These are phyloP conservation scores for Tricholoma flavovirens DNA, from an alignment of 768 basidiomycete genomes.

Conservation along the genomic window DNA sequence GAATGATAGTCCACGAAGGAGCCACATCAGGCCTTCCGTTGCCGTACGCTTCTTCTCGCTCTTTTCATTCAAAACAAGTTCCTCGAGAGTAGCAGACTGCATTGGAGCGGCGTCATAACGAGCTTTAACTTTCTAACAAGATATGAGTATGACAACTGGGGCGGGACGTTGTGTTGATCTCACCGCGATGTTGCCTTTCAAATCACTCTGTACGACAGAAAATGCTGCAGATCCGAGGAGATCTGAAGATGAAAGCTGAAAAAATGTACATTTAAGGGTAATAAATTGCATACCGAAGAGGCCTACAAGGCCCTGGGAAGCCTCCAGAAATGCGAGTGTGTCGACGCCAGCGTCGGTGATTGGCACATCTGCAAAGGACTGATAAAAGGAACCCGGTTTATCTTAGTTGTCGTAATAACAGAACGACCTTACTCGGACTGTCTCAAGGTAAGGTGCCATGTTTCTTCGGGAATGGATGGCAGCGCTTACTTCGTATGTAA, in stretches of 20 bases:
- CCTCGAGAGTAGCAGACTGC: conserved; percentile 74
- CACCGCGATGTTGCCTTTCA: conserved; percentile 90
- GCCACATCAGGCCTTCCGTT: conserved; percentile 92
- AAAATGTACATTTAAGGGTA: not conserved
- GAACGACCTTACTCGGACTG: conserved; percentile 47
- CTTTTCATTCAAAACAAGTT: conserved; percentile 79
- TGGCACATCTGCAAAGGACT: conserved; percentile 95
- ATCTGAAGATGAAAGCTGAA: conserved; percentile 40
- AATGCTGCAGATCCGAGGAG: conserved; percentile 85
- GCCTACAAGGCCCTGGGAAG: conserved; percentile 80
- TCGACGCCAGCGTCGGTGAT: conserved; percentile 84
- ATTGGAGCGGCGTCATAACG: conserved; percentile 65
- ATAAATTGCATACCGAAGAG: conserved; percentile 67
- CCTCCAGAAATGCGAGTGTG: conserved; percentile 83
- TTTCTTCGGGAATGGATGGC: not conserved
- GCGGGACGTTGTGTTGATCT: conserved; percentile 19
- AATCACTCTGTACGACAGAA: conserved; percentile 72
- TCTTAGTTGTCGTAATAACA: not conserved
- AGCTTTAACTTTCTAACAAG: conserved; percentile 79
- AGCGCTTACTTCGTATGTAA: too few relatives aligned
- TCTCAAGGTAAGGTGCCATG: conserved; percentile 76
- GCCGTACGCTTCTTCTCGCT: conserved; percentile 81
- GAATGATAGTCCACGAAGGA: conserved; percentile 86
- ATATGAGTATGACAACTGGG: not conserved
- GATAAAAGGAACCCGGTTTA: conserved; percentile 3